These are phyloP conservation scores for Trypanosoma lewisi DNA, from an alignment of 208 protist genomes.

Conservation along the genomic window DNA sequence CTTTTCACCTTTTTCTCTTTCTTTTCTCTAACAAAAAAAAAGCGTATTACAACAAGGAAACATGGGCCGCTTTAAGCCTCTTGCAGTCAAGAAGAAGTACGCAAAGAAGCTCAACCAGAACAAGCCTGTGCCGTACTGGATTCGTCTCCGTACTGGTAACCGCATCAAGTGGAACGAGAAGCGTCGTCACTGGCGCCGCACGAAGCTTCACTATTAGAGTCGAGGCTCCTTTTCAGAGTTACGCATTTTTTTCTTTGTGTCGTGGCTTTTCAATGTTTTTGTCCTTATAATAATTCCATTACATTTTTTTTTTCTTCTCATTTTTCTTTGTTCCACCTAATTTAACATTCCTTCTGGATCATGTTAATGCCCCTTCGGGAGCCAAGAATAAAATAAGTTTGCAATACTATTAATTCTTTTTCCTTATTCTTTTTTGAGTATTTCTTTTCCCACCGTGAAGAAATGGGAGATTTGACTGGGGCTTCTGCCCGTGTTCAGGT, in stretches of 20 bases:
- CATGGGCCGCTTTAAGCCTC: slow-evolving; percentile 90
- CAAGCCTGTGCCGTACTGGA: slow-evolving; percentile 92
- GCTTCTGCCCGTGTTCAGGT: slow-evolving; percentile 23
- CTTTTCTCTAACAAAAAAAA: too few relatives aligned
- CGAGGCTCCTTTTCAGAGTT: neutral
- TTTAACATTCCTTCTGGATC: neutral
- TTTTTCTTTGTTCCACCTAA: neutral
- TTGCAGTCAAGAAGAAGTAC: slow-evolving; percentile 93
- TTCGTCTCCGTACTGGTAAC: slow-evolving; percentile 90
- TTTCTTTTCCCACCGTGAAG: neutral
- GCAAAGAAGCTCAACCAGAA: slow-evolving; percentile 94
- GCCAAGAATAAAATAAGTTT: neutral
- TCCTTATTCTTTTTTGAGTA: neutral
- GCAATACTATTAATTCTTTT: neutral
- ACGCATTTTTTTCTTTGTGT: neutral
- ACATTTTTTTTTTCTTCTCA: neutral
- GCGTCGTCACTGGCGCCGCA: slow-evolving; percentile 94
- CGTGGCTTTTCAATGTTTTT: too few relatives aligned
- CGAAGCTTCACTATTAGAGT: slow-evolving; percentile 91
- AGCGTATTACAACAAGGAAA: neutral
- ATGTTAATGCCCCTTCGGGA: neutral
- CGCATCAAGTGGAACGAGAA: slow-evolving; percentile 94
- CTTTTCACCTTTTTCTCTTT: neutral
- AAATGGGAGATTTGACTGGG: slow-evolving; percentile 14
- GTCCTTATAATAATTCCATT: neutral